Evolutionary conservation across 257 asterid genomes (phyloP), one percentile per base, ranked within the genome.

Genomic region (Asclepias syriaca): DNA sequence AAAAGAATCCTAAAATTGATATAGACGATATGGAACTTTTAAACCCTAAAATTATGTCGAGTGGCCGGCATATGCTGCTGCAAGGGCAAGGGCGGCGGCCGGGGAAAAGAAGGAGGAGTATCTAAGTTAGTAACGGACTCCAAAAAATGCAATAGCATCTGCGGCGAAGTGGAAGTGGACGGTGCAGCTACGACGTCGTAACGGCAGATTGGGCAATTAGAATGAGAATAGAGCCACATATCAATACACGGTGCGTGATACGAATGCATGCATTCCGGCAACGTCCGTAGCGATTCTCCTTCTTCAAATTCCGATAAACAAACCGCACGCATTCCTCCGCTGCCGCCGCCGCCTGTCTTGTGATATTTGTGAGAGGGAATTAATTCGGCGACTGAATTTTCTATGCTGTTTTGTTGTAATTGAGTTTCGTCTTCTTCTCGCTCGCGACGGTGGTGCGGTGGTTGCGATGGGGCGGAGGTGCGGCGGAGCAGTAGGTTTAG

Each of bases 321-420:
- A 43, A 81, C 79, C 2, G 81, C 74, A 29, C 85, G 78, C 43
- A 6, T 76, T 5, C 76, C 74, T 18, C 64, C 80, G 0, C 34
- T 78, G 39, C 48, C 48, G 8, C 0, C 8, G 6, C 75, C 75
- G 1, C 51, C 15, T 3, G 67, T 73, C 69, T 81, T 78, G 22
- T 72, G 76, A 48, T 21, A 81, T n/a, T 78, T 81, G 83, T 78
- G 81, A 6, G 85, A 70, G 7, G 85, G 85, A 32, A 81, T 79
- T 32, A 81, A 68, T 39, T 78, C 78, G 0, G 77, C 79, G 34
- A 75, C 5, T 12, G 85, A 78, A 24, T 71, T 73, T 68, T 81
- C 85, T 22, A 81, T 61, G 66, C 85, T 78, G 40, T 29, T 45
- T 7, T 70, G 74, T 7, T 29, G 65, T 65, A 71, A 9, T 8